Conservation (phyloP, 495 filamentous ascomycete species). For the Xylaria acuta region DNA sequence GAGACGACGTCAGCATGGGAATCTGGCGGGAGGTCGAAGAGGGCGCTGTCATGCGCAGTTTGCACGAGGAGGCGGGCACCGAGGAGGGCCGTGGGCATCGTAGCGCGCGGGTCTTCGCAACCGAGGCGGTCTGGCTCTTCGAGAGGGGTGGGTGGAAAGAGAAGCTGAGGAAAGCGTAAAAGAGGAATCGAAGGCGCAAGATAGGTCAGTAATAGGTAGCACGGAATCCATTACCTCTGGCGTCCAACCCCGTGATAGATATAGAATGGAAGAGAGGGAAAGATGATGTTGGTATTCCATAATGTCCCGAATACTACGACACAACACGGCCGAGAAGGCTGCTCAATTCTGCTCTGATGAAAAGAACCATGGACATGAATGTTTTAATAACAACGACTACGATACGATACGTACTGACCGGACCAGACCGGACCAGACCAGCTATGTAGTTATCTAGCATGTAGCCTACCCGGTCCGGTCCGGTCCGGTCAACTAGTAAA, state of each 20-base stretch:
- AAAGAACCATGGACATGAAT: conserved; percentile 2
- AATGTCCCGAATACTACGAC: conserved; percentile 35
- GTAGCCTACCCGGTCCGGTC: neutral
- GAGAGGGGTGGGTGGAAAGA: conserved; percentile 76
- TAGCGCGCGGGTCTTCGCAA: conserved; percentile 78
- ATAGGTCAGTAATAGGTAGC: neutral
- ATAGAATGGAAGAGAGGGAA: neutral
- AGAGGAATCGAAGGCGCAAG: neutral
- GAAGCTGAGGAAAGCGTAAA: conserved; percentile 36
- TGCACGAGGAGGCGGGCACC: conserved; percentile 67
- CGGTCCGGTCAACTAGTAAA: conserved; percentile 4
- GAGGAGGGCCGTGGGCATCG: conserved; percentile 59
- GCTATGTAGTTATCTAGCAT: neutral
- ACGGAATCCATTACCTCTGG: neutral
- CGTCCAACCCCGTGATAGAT: neutral
- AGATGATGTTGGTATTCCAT: conserved; percentile 26
- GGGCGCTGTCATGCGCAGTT: conserved; percentile 72
- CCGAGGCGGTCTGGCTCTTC: conserved; percentile 91
- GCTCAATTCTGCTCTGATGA: neutral
- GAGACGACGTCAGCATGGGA: conserved; percentile 59
- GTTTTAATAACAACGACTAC: neutral
- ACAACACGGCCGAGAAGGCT: conserved; percentile 5
- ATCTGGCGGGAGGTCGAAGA: conserved; percentile 80
- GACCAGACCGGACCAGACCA: neutral
- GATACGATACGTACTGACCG: neutral